Conservation (phyloP, 78 protist species). For the Corallochytrium limacisporum region DNA sequence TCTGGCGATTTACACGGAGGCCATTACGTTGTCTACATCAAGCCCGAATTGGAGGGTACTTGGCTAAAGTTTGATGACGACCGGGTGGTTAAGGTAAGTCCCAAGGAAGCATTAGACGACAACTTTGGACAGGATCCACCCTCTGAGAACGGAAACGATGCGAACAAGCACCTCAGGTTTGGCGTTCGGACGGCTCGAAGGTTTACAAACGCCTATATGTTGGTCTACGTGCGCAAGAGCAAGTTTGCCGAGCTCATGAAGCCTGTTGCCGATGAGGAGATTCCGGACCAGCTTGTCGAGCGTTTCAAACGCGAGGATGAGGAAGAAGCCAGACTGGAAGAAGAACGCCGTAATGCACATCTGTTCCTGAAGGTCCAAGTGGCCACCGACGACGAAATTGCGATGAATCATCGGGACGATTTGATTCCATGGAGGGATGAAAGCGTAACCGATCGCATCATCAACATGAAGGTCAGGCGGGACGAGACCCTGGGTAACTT, state of each 20-base stretch:
- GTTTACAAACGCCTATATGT: conserved; percentile 69
- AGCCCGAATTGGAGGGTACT: conserved; percentile 38
- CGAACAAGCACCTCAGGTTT: background rate
- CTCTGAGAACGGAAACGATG: background rate
- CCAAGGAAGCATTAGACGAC: conserved; percentile 47
- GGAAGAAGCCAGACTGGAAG: background rate
- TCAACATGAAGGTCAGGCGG: too few species aligned
- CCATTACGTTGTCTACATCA: conserved; percentile 83
- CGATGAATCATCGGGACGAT: background rate
- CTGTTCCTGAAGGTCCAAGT: background rate
- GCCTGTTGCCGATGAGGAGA: conserved; percentile 23
- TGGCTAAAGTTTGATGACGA: conserved; percentile 86
- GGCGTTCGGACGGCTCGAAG: background rate
- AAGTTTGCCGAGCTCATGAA: conserved; percentile 10
- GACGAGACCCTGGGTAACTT: too few species aligned
- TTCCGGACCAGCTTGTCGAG: background rate
- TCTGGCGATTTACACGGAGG: conserved; percentile 87
- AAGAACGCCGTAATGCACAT: background rate
- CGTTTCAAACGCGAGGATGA: background rate
- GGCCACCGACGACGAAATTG: background rate
- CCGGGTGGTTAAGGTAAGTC: conserved; percentile 39
- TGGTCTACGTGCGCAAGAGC: conserved; percentile 63
- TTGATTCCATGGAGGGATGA: background rate
- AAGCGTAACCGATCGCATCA: too few species aligned
- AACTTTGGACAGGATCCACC: conserved; percentile 53